Base-by-base conservation (phyloP, 495 filamentous ascomycete species). In the Penicillium desertorum region DNA sequence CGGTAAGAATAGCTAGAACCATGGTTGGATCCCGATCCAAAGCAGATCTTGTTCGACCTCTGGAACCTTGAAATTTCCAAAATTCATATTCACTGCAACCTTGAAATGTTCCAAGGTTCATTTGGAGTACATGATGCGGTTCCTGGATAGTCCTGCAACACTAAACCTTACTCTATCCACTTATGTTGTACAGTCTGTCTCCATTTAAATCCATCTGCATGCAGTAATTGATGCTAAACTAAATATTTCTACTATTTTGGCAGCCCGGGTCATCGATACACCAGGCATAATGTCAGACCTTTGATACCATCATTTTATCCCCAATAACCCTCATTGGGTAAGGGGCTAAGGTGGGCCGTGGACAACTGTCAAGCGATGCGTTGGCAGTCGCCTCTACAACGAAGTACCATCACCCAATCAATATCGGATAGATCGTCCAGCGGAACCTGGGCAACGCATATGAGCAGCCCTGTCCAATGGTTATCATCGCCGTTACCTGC, bases 321-420 rank as follows among this genome's bases (percentile, higher is more conserved):
- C 30, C 14, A 11, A 34, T 34, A 12, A 14, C 17, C 41, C 25
- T 29, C 20, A 55, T 55, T 46, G 52, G 52, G 17, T n/a, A 53
- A 51, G 22, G 36, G 20, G 12, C 37, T 3, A 29, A 10, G 42
- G 42, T 55, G 52, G 43, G 34, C 32, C 29, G 11, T 45, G 9
- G 32, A 55, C 53, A 55, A 36, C 43, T 55, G 53, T 55, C 53
- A 47, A 54, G 20, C 43, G 52, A 55, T 55, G 53, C 53, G 53
- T 17, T 55, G 53, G 53, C 53, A 55, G n/a, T 22, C 30, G 53
- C 53, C 53, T 36, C 45, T 29, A 17, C 44, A 32, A 47, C 27
- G 10, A 6, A 37, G 16, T 45, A 12, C 23, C 46, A 34, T 34
- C 32, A 39, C 17, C 53, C 44, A 47, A 55, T 54, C 51, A 43